phyloP scores from a whole-genome alignment of 2,329 filamentous ascomycete genomes.

The Arachnopeziza araneosa region DNA sequence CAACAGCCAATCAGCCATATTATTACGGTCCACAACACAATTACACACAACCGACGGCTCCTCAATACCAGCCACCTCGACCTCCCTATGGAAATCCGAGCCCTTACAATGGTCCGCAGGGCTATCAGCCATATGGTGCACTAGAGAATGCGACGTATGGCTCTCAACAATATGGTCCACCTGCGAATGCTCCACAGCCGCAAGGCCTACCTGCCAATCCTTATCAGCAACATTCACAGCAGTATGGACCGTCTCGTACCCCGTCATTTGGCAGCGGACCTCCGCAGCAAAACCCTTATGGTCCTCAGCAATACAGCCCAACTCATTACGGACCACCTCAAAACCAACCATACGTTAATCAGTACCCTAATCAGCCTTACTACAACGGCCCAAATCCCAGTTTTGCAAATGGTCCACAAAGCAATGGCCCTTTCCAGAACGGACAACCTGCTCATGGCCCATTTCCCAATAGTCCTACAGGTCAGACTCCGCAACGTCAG shows the following conservation, averaged over 20 bases:
- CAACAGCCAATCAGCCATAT: neutral
- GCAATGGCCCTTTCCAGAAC: neutral
- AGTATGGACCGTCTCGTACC: neutral
- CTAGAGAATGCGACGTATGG: neutral
- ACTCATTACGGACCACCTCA: slow-evolving; percentile 13
- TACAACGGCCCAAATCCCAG: neutral
- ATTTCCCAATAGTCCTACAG: slow-evolving; percentile 6
- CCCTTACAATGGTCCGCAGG: neutral
- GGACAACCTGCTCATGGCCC: neutral
- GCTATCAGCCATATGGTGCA: slow-evolving; percentile 8
- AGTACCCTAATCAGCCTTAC: slow-evolving; percentile 4
- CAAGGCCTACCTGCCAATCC: neutral
- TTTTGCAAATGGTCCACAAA: slow-evolving; percentile 3
- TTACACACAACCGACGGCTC: neutral
- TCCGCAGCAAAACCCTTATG: slow-evolving; percentile 5
- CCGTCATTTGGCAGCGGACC: slow-evolving; percentile 1
- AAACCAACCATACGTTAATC: slow-evolving; percentile 4
- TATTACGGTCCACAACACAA: neutral
- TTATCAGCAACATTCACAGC: slow-evolving; percentile 2
- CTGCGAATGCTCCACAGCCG: neutral
- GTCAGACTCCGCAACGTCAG: slow-evolving; percentile 18
- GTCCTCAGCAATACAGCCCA: slow-evolving; percentile 9
- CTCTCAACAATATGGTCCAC: slow-evolving; percentile 9
- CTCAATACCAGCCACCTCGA: neutral
- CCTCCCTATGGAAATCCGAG: neutral